Evolutionary conservation across 2,329 filamentous ascomycete genomes (phyloP).

Genomic region (Talaromyces albobiverticillius): DNA sequence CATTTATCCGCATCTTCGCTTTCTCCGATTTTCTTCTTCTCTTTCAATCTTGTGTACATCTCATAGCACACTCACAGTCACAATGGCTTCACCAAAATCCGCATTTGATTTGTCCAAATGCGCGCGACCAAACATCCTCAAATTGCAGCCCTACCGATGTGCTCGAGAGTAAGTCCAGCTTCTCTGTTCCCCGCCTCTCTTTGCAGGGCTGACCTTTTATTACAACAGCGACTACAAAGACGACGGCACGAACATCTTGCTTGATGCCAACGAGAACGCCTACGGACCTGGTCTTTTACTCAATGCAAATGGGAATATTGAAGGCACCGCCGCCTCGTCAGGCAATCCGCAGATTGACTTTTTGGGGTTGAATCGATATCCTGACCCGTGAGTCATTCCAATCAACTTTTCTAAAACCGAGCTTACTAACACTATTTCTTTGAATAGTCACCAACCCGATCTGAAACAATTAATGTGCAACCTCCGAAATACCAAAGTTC

Average conservation of each 20-base stretch:
- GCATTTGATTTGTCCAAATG: constrained; percentile 72
- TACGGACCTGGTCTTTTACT: constrained; percentile 76
- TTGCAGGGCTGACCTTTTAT: constrained; percentile 15
- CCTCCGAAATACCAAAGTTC: constrained; percentile 76
- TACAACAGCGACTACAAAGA: constrained; percentile 89
- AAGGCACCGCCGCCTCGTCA: constrained; percentile 41
- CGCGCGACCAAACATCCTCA: constrained; percentile 72
- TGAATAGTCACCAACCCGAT: constrained; percentile 69
- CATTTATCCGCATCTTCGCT: background rate
- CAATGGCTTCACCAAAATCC: constrained; percentile 41
- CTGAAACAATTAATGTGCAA: constrained; percentile 85
- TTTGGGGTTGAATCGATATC: constrained; percentile 84
- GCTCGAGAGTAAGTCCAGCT: constrained; percentile 71
- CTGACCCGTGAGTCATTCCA: constrained; percentile 64
- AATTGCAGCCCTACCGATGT: constrained; percentile 75
- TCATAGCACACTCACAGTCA: constrained; percentile 13
- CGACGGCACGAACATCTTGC: constrained; percentile 89
- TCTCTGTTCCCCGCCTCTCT: constrained; percentile 12
- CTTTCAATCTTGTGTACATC: background rate
- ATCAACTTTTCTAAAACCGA: background rate
- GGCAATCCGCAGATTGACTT: constrained; percentile 71
- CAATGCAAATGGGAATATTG: constrained; percentile 46
- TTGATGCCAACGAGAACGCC: constrained; percentile 97
- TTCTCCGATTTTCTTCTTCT: background rate
- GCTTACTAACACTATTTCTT: background rate